Evolutionary conservation across 805 yeast genomes (phyloP).

Genomic region (Isabelozyma gotoi): DNA sequence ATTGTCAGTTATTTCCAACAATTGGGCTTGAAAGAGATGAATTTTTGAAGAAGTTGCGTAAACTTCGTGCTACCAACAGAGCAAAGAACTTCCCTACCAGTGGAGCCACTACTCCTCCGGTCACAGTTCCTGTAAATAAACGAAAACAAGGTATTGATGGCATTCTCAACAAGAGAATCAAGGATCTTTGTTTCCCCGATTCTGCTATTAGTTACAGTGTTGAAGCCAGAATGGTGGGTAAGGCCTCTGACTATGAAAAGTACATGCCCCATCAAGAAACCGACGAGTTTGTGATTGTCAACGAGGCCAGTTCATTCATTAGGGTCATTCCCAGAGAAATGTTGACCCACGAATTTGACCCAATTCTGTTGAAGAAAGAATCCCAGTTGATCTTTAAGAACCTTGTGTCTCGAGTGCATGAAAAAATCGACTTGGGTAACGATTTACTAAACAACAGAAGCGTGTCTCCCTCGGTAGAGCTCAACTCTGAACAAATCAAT

Average conservation of each 20-base stretch:
- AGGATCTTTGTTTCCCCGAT: conserved; percentile 25
- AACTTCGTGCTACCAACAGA: conserved; percentile 4
- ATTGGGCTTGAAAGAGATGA: conserved; percentile 24
- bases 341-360: conserved; percentile 1
- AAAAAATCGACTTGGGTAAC: conserved; percentile 14
- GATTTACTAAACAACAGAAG: conserved; percentile 5
- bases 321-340: conserved; percentile 19
- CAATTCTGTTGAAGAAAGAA: conserved; percentile 8
- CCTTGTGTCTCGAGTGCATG: conserved; percentile 13
- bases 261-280: conserved; percentile 3
- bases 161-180: conserved; percentile 10
- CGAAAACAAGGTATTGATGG: conserved; percentile 3
- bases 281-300: conserved; percentile 23
- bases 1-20: conserved; percentile 22
- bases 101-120: background rate
- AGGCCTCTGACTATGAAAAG: conserved; percentile 16
- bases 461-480: background rate
- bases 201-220: conserved; percentile 28
- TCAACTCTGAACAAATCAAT: background rate
- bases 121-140: background rate
- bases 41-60: conserved; percentile 19
- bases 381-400: conserved; percentile 14
- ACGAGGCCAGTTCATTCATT: conserved; percentile 20
- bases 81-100: conserved; percentile 3
- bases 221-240: conserved; percentile 26